Conservation (phyloP, 352 stramenopile species). For the Thalassiosira hispida region DNA sequence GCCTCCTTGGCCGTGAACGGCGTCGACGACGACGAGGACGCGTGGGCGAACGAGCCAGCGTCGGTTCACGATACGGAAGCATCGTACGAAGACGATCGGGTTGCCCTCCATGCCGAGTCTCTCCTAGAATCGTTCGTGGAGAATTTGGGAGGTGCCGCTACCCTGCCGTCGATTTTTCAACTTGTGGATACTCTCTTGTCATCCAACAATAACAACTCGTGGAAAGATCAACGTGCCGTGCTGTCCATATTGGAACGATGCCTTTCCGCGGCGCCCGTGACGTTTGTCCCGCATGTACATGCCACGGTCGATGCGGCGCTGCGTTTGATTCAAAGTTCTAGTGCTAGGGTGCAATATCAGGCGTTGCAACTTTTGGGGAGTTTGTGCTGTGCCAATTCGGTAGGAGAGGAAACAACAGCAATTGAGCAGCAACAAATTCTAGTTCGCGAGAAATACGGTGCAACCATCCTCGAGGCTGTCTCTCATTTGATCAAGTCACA, state of each 20-base stretch:
- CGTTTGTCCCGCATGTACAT: slow-evolving; percentile 57
- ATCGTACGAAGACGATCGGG: slow-evolving; percentile 55
- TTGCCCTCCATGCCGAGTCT: slow-evolving; percentile 54
- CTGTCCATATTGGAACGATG: slow-evolving; percentile 69
- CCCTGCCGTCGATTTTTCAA: slow-evolving; percentile 49
- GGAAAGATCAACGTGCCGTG: slow-evolving; percentile 51
- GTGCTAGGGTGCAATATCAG: slow-evolving; percentile 63
- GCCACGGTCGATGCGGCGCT: slow-evolving; percentile 55
- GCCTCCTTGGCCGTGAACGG: slow-evolving; percentile 29
- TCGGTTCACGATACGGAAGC: slow-evolving; percentile 50
- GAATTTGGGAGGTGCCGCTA: slow-evolving; percentile 47
- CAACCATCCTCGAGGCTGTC: slow-evolving; percentile 51
- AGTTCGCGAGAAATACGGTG: slow-evolving; percentile 42
- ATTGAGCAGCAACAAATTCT: slow-evolving; percentile 21
- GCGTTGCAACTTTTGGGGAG: slow-evolving; percentile 68
- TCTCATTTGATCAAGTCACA: slow-evolving; percentile 35
- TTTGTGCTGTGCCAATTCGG: slow-evolving; percentile 52
- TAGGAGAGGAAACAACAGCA: slow-evolving; percentile 18
- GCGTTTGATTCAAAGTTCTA: slow-evolving; percentile 17
- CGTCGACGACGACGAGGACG: slow-evolving; percentile 54
- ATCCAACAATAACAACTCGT: no score
- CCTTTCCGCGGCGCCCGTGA: slow-evolving; percentile 55
- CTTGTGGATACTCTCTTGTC: slow-evolving; percentile 53
- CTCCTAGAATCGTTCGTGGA: slow-evolving; percentile 67
- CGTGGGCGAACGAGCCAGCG: slow-evolving; percentile 53